These are phyloP conservation scores for Castanea sativa DNA, from an alignment of 306 rosid genomes.

Conservation along the genomic window DNA sequence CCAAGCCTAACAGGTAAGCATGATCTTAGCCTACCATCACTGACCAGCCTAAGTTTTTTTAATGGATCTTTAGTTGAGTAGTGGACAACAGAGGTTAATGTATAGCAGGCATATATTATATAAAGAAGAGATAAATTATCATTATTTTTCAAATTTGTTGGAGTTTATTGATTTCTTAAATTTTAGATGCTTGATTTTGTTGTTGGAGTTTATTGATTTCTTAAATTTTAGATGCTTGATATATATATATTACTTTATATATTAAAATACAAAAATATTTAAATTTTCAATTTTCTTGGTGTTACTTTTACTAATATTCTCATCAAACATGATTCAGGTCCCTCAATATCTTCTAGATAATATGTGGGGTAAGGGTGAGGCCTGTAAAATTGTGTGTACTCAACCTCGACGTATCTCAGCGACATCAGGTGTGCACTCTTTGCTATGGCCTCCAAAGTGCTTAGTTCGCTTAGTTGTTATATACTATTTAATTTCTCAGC, in stretches of 20 bases:
- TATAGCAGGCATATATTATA: neutral
- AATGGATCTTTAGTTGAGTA: neutral
- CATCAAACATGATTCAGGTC: conserved; percentile 56
- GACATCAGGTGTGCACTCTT: conserved; percentile 61
- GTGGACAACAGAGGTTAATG: neutral
- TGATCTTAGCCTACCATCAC: neutral
- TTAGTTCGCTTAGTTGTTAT: neutral
- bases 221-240: no score
- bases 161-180: no score
- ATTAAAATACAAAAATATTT: neutral
- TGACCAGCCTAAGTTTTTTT: neutral
- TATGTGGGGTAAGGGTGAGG: conserved; percentile 80
- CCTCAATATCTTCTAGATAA: conserved; percentile 91
- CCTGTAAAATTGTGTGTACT: conserved; percentile 83
- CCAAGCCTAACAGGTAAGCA: neutral
- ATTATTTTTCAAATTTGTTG: neutral
- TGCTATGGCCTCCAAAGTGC: conserved; percentile 3
- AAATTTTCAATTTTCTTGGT: neutral
- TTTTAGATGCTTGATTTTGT: no score
- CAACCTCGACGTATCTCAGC: conserved; percentile 99
- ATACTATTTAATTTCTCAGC: conserved; percentile 2
- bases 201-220: no score
- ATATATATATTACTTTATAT: conserved; percentile 10
- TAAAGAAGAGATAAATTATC: neutral
- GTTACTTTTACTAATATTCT: conserved; percentile 7